Evolutionary conservation across 805 yeast genomes (phyloP), one percentile per base, ranked within the genome.

Genomic region (Ogataea populi-albae): DNA sequence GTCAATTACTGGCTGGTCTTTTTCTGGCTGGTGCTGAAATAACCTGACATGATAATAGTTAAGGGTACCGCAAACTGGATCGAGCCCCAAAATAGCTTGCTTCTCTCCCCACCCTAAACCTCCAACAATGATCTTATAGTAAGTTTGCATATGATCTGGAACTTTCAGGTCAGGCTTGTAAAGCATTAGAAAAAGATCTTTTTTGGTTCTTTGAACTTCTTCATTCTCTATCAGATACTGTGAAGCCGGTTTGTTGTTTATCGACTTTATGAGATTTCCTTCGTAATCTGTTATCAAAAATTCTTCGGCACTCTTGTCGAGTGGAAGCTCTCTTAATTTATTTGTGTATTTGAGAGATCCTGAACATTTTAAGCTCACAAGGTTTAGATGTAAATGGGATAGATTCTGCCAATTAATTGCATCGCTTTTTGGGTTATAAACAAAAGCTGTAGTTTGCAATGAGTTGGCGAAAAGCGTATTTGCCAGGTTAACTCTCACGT

Each of bases 21-120:
- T 17, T 10, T 23, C 23, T 4, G 46, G 37, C 6, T 41, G 37
- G 18, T 35, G 45, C 24, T 45, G 55, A 25, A 24, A 57, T 4
- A 58, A 31, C 30, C 46, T 37, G 10, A 57, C 43, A 4, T 26
- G 18, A 7, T 43, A 34, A 18, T 46, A 33, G 2, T 48, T 52
- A 16, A 61, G 50, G 1, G 42, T 39, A 1, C 55, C 58, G 11
- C 80, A 80, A 2, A 69, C 70, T 1, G 86, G 80, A 19, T 81
- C 81, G 9, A 81, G 53, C 1, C 77, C 88, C n/a, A 81, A 64
- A 53, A 78, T 73, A 22, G 74, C 74, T 3, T 83, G 78, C 37
- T 81, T 73, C 19, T 79, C 75, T 1, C 86, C 85, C 87, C 87
- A 81, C 2, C 81, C 79, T 3, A 86, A 82, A 2, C 88, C 88